Evolutionary conservation across 129 eudicot species (phyloP).

Genomic region (Ambrosia artemisiifolia): DNA sequence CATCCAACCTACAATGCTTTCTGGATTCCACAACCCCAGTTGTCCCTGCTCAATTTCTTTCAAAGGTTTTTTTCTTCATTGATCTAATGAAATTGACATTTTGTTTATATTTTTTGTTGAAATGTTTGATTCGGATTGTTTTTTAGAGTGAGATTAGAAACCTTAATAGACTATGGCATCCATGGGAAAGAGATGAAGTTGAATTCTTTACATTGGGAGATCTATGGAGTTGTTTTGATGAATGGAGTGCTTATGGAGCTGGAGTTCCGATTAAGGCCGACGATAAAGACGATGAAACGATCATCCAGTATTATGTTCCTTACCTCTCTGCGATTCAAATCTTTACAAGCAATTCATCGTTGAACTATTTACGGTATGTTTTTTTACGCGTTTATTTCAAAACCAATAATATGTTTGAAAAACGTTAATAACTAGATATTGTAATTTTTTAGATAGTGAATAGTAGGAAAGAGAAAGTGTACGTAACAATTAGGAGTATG

Average conservation of each 20-base stretch:
- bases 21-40: conserved; percentile 66
- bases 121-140: not conserved
- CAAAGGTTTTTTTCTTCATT: conserved; percentile 46
- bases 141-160: conserved; percentile 63
- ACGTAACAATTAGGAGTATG: too few relatives aligned
- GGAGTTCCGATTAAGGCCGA: conserved; percentile 66
- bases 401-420: not conserved
- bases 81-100: not conserved
- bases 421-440: too few relatives aligned
- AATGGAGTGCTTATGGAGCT: conserved; percentile 97
- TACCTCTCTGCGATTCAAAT: conserved; percentile 93
- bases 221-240: conserved; percentile 85
- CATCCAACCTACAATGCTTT: conserved; percentile 62
- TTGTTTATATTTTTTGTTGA: not conserved
- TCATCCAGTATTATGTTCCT: conserved; percentile 84
- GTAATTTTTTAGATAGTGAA: too few relatives aligned
- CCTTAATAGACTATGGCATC: conserved; percentile 80
- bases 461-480: too few relatives aligned
- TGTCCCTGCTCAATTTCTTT: conserved; percentile 51
- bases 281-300: conserved; percentile 54
- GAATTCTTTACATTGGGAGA: conserved; percentile 70
- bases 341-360: conserved; percentile 65
- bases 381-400: not conserved
- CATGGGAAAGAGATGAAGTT: conserved; percentile 78
- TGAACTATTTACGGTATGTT: conserved; percentile 52